Base-by-base conservation (phyloP, 495 filamentous ascomycete genomes). In the Penicillium arizonense region DNA sequence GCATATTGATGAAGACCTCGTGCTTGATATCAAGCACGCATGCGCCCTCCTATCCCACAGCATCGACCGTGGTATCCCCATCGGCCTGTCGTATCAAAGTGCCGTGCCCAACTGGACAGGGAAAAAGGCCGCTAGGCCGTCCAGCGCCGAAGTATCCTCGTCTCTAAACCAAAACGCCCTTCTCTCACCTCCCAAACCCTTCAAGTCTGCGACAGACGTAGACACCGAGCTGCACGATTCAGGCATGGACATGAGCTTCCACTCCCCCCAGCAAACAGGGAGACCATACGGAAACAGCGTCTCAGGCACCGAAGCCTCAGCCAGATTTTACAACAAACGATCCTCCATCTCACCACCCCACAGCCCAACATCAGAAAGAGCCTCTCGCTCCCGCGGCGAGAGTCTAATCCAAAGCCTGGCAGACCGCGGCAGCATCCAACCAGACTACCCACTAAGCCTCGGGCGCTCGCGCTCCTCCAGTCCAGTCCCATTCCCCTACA, bases 51-150 rank as follows among this genome's bases (percentile, higher is more conserved):
- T 64, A 8, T 44, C 61, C 8, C 58, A 64, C 35, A 62, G 58
- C 35, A 55, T 67, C 38, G 61, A 67, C 7, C 63, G 58, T n/a
- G 63, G 58, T 1, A 20, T 67, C 9, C 61, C 63, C 4, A 54
- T 61, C 9, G 61, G 56, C 43, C 53, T 54, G 0, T 55, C 47
- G 1, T 41, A 56, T 9, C 44, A 55, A 49, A 48, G 32, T 21
- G 20, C 21, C 16, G 45, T 28, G 20, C 50, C 48, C 16, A 12
- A 36, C 28, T 42, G 38, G 47, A 42, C 28, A 35, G 12, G 32
- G 2, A 5, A 38, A 33, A 46, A 49, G 36, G 11, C 14, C 20
- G 26, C 26, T 14, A 35, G 32, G 10, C 30, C 20, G 16, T 36
- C 35, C 0, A 48, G 13, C 13, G 21, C 14, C 46, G 24, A 48